Evolutionary conservation across 345 rosid genomes (phyloP).

Genomic region (Eutrema heterophyllum): DNA sequence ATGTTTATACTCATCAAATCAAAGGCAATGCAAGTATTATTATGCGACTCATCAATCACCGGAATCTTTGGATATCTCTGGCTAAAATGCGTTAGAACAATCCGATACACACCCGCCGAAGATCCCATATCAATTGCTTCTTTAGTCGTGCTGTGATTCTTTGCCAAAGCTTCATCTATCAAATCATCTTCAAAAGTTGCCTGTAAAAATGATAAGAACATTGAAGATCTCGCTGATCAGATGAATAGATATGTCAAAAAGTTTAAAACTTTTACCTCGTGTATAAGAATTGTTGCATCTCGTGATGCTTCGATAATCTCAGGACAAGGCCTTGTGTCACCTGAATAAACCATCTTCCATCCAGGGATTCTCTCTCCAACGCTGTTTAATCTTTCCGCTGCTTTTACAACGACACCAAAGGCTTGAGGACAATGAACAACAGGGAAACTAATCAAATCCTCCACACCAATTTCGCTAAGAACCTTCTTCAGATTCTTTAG

Average conservation of each 20-base stretch:
- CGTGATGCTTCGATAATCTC: constrained; percentile 62
- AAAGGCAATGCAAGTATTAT: constrained; percentile 85
- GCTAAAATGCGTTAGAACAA: constrained; percentile 95
- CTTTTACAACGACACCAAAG: constrained; percentile 67
- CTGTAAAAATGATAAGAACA: constrained; percentile 34
- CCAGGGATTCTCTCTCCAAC: constrained; percentile 72
- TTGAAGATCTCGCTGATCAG: not conserved
- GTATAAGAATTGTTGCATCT: constrained; percentile 85
- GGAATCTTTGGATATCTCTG: constrained; percentile 94
- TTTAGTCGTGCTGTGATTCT: constrained; percentile 93
- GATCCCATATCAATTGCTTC: constrained; percentile 84
- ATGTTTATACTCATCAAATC: constrained; percentile 93
- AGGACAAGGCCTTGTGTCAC: constrained; percentile 93
- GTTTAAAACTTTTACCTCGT: constrained; percentile 53
- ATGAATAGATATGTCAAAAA: not conserved
- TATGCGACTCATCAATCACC: constrained; percentile 62
- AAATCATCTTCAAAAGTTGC: constrained; percentile 92
- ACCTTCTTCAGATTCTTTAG: constrained; percentile 51
- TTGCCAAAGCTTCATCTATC: constrained; percentile 83
- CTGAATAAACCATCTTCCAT: constrained; percentile 94
- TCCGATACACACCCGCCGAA: constrained; percentile 58
- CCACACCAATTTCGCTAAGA: constrained; percentile 61
- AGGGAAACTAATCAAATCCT: constrained; percentile 72
- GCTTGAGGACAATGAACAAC: constrained; percentile 96
- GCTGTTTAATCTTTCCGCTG: constrained; percentile 60